Percentiles rank a stretch among this genome's conserved stretches.
Evolutionary conservation across 2,329 filamentous ascomycete genomes (phyloP).

Genomic region (Verticillium albo-atrum): DNA sequence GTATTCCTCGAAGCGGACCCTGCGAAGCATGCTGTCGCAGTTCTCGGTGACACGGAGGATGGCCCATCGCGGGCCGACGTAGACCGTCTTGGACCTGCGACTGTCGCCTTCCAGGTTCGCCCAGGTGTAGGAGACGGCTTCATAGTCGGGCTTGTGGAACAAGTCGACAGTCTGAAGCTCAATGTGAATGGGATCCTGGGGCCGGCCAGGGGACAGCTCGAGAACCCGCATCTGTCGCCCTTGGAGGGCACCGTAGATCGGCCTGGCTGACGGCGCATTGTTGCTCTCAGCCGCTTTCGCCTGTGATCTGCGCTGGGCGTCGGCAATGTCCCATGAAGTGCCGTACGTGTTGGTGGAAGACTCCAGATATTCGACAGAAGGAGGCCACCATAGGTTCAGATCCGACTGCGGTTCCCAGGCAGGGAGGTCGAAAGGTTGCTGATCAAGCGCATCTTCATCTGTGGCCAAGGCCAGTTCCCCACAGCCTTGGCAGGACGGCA

Average conservation of each 20-base stretch:
- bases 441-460: background rate
- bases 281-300: background rate
- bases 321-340: background rate
- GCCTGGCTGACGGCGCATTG: background rate
- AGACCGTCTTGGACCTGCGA: background rate
- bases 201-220: background rate
- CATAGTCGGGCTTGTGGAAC: background rate
- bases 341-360: background rate
- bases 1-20: background rate
- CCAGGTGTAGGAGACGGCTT: constrained; percentile 9
- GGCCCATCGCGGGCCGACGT: background rate
- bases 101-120: background rate
- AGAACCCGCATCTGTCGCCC: constrained; percentile 1
- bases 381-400: constrained; percentile 1
- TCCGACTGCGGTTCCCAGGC: background rate
- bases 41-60: background rate
- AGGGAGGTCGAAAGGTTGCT: background rate
- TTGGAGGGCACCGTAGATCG: background rate
- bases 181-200: background rate
- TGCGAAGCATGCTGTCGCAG: constrained; percentile 3
- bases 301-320: background rate
- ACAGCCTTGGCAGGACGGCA: background rate
- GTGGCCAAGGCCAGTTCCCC: background rate
- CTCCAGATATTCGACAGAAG: background rate
- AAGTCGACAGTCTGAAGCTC: background rate